A percentile compares a stretch with the other conserved stretches of the same genome.
Evolutionary conservation across 2,329 filamentous ascomycete species (phyloP).

Genomic region (Alternaria burnsii): DNA sequence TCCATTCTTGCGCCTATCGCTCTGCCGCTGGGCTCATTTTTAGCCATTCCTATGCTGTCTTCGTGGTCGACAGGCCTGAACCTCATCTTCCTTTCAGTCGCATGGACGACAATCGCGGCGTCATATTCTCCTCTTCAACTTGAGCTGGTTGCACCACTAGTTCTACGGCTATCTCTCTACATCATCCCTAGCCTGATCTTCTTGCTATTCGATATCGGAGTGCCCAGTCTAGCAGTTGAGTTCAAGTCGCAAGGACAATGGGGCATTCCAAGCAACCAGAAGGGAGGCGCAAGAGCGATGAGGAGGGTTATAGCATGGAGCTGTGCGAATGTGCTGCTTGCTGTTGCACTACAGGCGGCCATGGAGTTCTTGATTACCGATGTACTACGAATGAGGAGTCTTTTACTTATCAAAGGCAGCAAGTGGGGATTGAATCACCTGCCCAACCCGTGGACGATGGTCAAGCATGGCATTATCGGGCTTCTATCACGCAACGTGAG

Average conservation of each 20-base stretch:
- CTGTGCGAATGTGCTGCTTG: constrained; percentile 64
- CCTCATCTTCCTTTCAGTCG: constrained; percentile 87
- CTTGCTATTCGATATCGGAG: constrained; percentile 73
- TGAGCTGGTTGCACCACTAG: constrained; percentile 75
- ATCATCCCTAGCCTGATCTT: constrained; percentile 76
- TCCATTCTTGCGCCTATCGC: constrained; percentile 43
- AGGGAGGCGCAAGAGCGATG: constrained; percentile 53
- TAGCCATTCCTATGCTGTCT: constrained; percentile 76
- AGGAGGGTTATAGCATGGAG: constrained; percentile 63
- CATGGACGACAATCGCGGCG: constrained; percentile 84
- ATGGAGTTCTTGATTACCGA: constrained; percentile 65
- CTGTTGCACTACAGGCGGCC: constrained; percentile 62
- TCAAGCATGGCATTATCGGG: constrained; percentile 63
- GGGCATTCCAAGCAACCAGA: constrained; percentile 56
- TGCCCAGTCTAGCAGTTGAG: constrained; percentile 73
- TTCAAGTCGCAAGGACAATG: constrained; percentile 72
- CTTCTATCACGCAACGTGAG: constrained; percentile 66
- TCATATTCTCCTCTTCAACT: constrained; percentile 78
- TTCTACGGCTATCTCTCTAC: constrained; percentile 74
- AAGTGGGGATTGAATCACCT: constrained; percentile 67
- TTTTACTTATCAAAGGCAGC: constrained; percentile 67
- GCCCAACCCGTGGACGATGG: constrained; percentile 69
- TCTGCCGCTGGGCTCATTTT: constrained; percentile 63
- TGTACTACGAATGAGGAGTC: constrained; percentile 62
- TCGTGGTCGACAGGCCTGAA: constrained; percentile 84